phyloP scores from a whole-genome alignment of 805 yeast genomes.

The Candida sakaeoensis region DNA sequence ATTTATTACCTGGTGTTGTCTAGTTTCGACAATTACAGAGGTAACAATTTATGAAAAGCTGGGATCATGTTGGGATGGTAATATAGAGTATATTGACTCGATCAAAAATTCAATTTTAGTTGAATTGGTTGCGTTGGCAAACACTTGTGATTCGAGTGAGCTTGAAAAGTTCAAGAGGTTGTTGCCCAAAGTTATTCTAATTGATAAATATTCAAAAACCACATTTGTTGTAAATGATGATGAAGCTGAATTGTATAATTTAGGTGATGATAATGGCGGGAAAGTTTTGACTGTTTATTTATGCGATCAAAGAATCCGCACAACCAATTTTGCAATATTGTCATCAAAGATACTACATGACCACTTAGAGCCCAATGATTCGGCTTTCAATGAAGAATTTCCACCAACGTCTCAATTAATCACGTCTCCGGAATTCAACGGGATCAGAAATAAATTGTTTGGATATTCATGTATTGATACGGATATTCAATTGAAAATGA shows the following conservation, averaged over 20 bases:
- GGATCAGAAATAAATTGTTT: constrained; percentile 6
- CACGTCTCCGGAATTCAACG: constrained; percentile 11
- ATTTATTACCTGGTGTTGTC: constrained; percentile 26
- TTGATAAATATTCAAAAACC: constrained; percentile 11
- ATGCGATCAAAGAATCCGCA: constrained; percentile 15
- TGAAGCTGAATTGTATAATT: constrained; percentile 1
- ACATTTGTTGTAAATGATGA: constrained; percentile 7
- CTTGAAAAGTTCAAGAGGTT: constrained; percentile 9
- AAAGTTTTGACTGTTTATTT: constrained; percentile 15
- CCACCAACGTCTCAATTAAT: constrained; percentile 16
- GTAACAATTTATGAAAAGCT: constrained; percentile 20
- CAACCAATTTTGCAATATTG: constrained; percentile 4
- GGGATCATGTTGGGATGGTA: constrained; percentile 21
- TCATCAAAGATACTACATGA: background rate
- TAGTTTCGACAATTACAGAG: constrained; percentile 16
- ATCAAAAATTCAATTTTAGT: constrained; percentile 16
- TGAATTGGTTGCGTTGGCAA: constrained; percentile 17
- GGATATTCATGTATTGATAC: constrained; percentile 12
- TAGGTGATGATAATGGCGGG: background rate
- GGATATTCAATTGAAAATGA: background rate
- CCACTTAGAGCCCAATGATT: constrained; percentile 2
- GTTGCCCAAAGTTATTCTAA: constrained; percentile 16
- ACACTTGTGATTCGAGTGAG: constrained; percentile 12
- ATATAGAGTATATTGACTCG: constrained; percentile 9
- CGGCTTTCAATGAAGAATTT: constrained; percentile 8